Evolutionary conservation across 345 rosid species (phyloP), one percentile per base, ranked within the genome.

Genomic region (Heritiera littoralis): DNA sequence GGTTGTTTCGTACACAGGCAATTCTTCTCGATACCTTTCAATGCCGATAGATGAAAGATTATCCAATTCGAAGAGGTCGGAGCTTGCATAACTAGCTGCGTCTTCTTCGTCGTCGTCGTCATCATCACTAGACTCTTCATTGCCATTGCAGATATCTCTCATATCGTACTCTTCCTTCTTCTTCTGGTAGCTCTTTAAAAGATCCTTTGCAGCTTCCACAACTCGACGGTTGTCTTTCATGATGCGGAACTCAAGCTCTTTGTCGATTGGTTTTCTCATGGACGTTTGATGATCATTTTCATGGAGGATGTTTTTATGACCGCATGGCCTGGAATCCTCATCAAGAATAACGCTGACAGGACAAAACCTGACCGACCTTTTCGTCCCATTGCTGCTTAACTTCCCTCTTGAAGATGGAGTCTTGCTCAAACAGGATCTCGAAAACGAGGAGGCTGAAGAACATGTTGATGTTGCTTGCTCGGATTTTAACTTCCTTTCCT

Each of bases 1-100:
- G 32, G 99, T 94, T 38, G 98, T 92, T 83, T 92, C 99, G 72
- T 94, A 97, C 63, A 97, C 98, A 0, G 99, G 99, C 77, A 97
- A 79, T 84, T 97, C 99, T 85, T 95, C 90, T 3, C 89, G 63
- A 63, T 92, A 95, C 90, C 90, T 88, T 46, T 89, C 87, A 23
- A 89, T 84, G 68, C 98, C 99, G 72, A 92, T 86, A 12, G 85
- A 86, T 40, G 96, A 89, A 64, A 95, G 93, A 88, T 91, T 87
- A 87, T 97, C 98, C 83, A 97, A 61, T 69, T 97, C 99, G 49
- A 97, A 97, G 23, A 97, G 83, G 86, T 97, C 99, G 1, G 99
- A 96, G 83, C 99, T 96, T 20, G 98, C 94, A 65, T 69, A 96
- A 80, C 99, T 96, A 30, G 89, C 94, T 13, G 79, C 89, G 64